Base-by-base conservation (phyloP, 352 stramenopile genomes). In the Aphanomyces stellatus region DNA sequence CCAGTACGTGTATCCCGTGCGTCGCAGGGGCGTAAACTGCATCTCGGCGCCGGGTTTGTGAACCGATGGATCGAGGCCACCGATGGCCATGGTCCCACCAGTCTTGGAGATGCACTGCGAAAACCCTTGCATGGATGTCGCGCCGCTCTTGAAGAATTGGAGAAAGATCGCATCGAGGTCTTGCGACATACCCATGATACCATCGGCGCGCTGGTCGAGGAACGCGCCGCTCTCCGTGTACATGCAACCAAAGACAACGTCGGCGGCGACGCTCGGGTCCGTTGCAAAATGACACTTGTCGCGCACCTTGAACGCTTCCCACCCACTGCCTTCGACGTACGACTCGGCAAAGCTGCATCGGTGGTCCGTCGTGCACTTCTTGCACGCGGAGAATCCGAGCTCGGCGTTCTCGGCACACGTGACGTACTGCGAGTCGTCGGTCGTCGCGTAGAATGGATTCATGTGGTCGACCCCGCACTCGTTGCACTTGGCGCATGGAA, bases 141-240 rank as follows among this genome's bases (percentile, higher is more conserved):
- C 86, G 1, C 86, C 76, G 17, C 86, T 62, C 4, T 79, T 65
- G 69, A 91, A 90, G 65, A 98, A 91, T 80, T 98, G 94, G 63
- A 93, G 86, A 62, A 88, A 85, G 31, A 98, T 82, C 37, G 93
- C 94, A 63, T 95, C 78, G n/a, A 83, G 74, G 59, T 97, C 81
- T 24, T 74, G 76, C 1, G 83, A 97, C 78, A 99, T 96, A 48
- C 90, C 96, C 92, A 99, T 98, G 70, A 99, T 99, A 10, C 96
- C 96, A 75, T 98, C 92, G 25, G 94, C 96, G 7, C 93, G 72
- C 73, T 98, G 91, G 19, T 85, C 80, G 2, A 87, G 85, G 69
- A 98, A 98, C 28, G 97, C 78, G 13, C 92, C 92, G 0, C 82
- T 96, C 62, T 97, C 81, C 42, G 77, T 74, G 35, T 83, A 91